phyloP scores from a whole-genome alignment of 164 flowering plant genomes.

The Annona cherimola region DNA sequence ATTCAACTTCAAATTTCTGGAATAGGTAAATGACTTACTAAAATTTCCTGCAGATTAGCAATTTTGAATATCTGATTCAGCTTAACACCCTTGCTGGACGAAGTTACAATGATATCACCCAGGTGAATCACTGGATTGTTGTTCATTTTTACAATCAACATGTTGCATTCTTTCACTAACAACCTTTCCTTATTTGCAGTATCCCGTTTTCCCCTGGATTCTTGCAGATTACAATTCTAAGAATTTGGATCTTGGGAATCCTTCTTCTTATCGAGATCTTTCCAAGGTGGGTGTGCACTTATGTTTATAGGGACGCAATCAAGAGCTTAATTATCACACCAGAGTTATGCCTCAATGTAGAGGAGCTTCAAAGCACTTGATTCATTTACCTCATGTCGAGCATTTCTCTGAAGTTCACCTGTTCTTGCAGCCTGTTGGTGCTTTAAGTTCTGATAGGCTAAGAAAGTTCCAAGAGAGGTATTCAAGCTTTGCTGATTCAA shows the following conservation, averaged over 20 bases:
- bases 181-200: slow-evolving; percentile 45
- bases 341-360: neutral
- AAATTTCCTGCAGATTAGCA: slow-evolving; percentile 82
- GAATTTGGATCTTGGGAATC: slow-evolving; percentile 61
- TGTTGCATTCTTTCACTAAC: neutral
- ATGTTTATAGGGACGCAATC: neutral
- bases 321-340: neutral
- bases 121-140: slow-evolving; percentile 37
- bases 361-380: neutral
- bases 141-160: neutral
- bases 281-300: slow-evolving; percentile 56
- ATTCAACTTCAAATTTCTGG: neutral
- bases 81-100: slow-evolving; percentile 98
- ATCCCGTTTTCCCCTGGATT: slow-evolving; percentile 99
- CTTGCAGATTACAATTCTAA: slow-evolving; percentile 85
- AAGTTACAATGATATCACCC: slow-evolving; percentile 96
- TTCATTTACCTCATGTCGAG: neutral
- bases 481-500: slow-evolving; percentile 84
- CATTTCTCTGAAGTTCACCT: slow-evolving; percentile 5
- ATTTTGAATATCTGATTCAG: slow-evolving; percentile 97
- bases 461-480: slow-evolving; percentile 87
- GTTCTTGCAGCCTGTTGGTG: slow-evolving; percentile 89
- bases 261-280: slow-evolving; percentile 83
- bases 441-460: slow-evolving; percentile 74
- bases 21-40: neutral